A percentile compares a stretch with the other conserved stretches of the same genome.
Conservation (phyloP, 73 alveolate species). For the Uronychia setigera region DNA sequence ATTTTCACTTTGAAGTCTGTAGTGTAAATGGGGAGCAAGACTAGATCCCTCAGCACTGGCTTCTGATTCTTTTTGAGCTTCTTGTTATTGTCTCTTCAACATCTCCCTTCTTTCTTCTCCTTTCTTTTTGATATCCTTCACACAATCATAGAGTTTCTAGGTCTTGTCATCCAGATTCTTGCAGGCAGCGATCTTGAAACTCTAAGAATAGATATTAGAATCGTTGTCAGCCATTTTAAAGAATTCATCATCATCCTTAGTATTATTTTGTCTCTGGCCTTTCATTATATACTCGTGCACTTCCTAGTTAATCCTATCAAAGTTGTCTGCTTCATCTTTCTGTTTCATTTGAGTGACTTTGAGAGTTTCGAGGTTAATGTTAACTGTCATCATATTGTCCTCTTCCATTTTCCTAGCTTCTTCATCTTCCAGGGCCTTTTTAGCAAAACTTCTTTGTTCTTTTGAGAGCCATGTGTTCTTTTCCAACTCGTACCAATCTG, state of each 20-base stretch:
- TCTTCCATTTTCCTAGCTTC: slow-evolving; percentile 52
- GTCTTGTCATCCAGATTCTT: slow-evolving; percentile 35
- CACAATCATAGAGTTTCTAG: slow-evolving; percentile 11
- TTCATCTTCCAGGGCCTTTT: slow-evolving; percentile 70
- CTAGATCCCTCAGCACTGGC: neutral
- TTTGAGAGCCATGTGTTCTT: slow-evolving; percentile 86
- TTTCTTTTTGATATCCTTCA: slow-evolving; percentile 1
- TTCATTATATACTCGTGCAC: slow-evolving; percentile 26
- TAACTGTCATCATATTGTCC: slow-evolving; percentile 28
- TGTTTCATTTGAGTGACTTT: slow-evolving; percentile 3
- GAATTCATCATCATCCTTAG: slow-evolving; percentile 6
- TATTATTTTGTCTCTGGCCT: neutral
- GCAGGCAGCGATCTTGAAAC: slow-evolving; percentile 21
- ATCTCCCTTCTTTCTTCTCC: neutral
- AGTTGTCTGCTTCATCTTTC: neutral
- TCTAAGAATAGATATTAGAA: slow-evolving; percentile 5
- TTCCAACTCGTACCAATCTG: slow-evolving; percentile 93
- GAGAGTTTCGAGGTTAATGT: slow-evolving; percentile 27
- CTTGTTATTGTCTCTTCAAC: neutral
- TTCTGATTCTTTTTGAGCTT: neutral
- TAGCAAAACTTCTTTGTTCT: slow-evolving; percentile 82
- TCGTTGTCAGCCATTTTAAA: neutral
- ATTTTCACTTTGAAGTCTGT: slow-evolving; percentile 65
- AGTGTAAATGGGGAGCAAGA: neutral
- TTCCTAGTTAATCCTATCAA: slow-evolving; percentile 21